Base-by-base conservation (phyloP, 257 asterid species). In the Gentiana straminea region DNA sequence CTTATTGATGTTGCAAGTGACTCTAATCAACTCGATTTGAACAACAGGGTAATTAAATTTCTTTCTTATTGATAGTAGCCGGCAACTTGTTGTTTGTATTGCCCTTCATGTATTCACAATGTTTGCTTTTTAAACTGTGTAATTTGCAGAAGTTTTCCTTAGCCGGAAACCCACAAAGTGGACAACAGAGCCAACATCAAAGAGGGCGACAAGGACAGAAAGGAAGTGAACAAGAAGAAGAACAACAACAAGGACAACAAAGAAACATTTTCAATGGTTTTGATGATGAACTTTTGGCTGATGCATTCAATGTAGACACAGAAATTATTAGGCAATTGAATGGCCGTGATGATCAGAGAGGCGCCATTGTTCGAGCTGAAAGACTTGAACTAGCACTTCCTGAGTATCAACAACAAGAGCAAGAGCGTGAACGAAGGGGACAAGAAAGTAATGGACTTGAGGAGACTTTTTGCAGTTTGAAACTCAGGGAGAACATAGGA, bases 141-240 rank as follows among this genome's bases (percentile, higher is more conserved):
- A 24, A 24, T 24, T 24, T 11, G 52, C 63, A 84, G 90, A 65
- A 51, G 35, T 81, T 79, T 60, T 72, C 75, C 76, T 70, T 81
- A 2, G 91, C 91, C 2, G 94, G 94, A 54, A 81, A 78, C 59
- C 81, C 81, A 7, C 54, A 74, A 13, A 41, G 35, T 38, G 51
- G 75, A 49, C 7, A 10, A 41, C 46, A 54, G 10, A 54, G 72
- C 13, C 50, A 49, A 36, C 44, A 43, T 2, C 37, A 62, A 2
- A 56, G 59, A 38, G 51, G 43, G 63, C 24, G 51, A 8, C 34
- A 57, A 43, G 52, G 61, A 41, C 54, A 52, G 13, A 59, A 61
- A 54, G 8, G 13, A 3, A 3, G 46, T 5, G 46, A 41, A 41
- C 46, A 41, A 41, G 46, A 37, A 46, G 52, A 39, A 3, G 63